These are phyloP conservation scores for Ramalina intermedia DNA, from an alignment of 495 filamentous ascomycete genomes.

Conservation along the genomic window DNA sequence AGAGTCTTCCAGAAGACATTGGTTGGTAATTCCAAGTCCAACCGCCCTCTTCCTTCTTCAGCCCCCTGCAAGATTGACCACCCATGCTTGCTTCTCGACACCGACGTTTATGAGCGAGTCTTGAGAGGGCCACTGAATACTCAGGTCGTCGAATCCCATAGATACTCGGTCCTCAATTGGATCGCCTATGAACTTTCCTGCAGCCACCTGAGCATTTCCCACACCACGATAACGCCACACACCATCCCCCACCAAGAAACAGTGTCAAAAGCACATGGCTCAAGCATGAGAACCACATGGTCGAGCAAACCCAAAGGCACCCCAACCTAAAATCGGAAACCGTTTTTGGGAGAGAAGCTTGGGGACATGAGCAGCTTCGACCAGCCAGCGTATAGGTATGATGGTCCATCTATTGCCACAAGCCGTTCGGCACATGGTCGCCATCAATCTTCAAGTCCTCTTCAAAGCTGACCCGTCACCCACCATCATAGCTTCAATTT, in stretches of 20 bases:
- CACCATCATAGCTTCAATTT: constrained; percentile 49
- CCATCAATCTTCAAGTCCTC: not conserved
- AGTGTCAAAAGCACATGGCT: not conserved
- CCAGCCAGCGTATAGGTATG: constrained; percentile 57
- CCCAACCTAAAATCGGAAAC: not conserved
- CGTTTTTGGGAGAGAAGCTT: too few relatives aligned
- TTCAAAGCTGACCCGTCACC: constrained; percentile 1
- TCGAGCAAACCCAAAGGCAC: not conserved
- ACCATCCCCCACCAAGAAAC: not conserved
- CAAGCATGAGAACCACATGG: not conserved
- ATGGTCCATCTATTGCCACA: constrained; percentile 2
- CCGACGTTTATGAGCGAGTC: too few relatives aligned
- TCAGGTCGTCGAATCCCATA: too few relatives aligned
- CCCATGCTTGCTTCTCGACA: too few relatives aligned
- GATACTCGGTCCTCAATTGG: too few relatives aligned
- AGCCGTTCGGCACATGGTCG: constrained; percentile 6
- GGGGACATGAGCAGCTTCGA: constrained; percentile 52
- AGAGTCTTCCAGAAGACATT: too few relatives aligned
- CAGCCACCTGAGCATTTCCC: not conserved
- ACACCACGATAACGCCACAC: not conserved
- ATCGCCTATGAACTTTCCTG: too few relatives aligned
- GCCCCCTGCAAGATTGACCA: too few relatives aligned
- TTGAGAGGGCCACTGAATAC: too few relatives aligned
- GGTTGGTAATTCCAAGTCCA: too few relatives aligned
- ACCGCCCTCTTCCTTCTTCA: too few relatives aligned